Evolutionary conservation across 768 basidiomycete genomes (phyloP).

Genomic region (Leccinellum luteum): DNA sequence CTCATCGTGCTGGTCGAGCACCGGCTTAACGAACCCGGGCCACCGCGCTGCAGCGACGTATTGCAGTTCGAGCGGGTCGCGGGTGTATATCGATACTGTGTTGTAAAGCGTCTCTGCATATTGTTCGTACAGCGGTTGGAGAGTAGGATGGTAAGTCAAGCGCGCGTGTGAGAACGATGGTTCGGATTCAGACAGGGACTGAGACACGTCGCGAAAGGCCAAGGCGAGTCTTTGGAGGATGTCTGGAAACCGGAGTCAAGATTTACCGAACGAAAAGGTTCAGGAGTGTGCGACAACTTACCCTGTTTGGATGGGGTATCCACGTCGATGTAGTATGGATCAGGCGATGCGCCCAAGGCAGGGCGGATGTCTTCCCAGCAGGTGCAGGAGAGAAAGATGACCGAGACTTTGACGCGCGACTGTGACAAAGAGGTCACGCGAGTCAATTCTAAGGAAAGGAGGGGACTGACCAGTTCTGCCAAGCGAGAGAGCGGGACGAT

Average conservation of each 20-base stretch:
- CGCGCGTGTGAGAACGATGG: not conserved
- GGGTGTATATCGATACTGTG: constrained; percentile 61
- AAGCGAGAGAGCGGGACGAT: constrained; percentile 70
- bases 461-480: constrained; percentile 62
- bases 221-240: constrained; percentile 37
- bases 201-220: constrained; percentile 33
- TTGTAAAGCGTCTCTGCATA: constrained; percentile 59
- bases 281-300: constrained; percentile 24
- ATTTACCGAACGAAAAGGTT: not conserved
- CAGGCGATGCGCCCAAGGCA: constrained; percentile 62
- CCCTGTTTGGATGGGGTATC: constrained; percentile 55
- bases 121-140: constrained; percentile 61
- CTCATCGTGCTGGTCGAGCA: constrained; percentile 48
- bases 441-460: not conserved
- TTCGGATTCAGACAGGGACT: not conserved
- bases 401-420: constrained; percentile 57
- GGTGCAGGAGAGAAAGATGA: constrained; percentile 61
- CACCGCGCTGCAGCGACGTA: constrained; percentile 79
- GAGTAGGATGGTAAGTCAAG: constrained; percentile 49
- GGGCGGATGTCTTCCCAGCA: constrained; percentile 76
- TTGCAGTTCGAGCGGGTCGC: constrained; percentile 64
- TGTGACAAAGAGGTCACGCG: constrained; percentile 33
- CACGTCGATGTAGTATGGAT: constrained; percentile 67
- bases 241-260: constrained; percentile 20
- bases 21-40: constrained; percentile 74